These are phyloP conservation scores for Colletotrichum neosansevieriae DNA, from an alignment of 2,329 filamentous ascomycete genomes.

Conservation along the genomic window DNA sequence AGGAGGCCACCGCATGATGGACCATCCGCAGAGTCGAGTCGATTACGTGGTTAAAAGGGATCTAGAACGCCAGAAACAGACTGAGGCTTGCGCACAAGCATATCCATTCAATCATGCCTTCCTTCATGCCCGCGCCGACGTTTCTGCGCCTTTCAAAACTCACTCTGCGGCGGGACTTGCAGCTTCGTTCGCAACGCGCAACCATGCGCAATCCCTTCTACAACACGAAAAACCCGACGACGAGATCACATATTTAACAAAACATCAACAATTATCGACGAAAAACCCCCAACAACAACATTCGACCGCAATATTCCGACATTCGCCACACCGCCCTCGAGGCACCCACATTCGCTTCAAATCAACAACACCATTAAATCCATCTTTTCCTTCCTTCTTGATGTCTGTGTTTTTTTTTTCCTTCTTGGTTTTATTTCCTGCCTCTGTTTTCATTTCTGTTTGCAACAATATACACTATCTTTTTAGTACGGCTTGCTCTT, in stretches of 20 bases:
- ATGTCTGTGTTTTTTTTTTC: background rate
- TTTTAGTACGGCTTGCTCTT: constrained; percentile 14
- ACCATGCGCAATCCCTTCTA: background rate
- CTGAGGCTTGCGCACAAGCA: background rate
- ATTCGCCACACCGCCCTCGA: background rate
- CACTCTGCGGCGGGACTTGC: constrained; percentile 14
- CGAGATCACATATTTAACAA: background rate
- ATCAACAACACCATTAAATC: background rate
- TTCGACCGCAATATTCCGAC: background rate
- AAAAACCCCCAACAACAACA: background rate
- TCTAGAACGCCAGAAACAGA: background rate
- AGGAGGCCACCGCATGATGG: constrained; percentile 30
- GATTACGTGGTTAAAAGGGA: constrained; percentile 22
- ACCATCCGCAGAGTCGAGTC: constrained; percentile 31
- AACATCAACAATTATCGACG: background rate
- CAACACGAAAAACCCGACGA: background rate
- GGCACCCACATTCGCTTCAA: constrained; percentile 27
- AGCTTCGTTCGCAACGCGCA: constrained; percentile 10
- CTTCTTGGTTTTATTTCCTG: background rate
- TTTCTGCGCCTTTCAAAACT: constrained; percentile 11
- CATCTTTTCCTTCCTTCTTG: background rate
- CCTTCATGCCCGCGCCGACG: background rate
- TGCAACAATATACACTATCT: no score
- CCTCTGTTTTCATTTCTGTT: background rate
- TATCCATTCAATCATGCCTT: background rate